phyloP scores from a whole-genome alignment of 441 rosid genomes.

The Cnidoscolus chayamansa region DNA sequence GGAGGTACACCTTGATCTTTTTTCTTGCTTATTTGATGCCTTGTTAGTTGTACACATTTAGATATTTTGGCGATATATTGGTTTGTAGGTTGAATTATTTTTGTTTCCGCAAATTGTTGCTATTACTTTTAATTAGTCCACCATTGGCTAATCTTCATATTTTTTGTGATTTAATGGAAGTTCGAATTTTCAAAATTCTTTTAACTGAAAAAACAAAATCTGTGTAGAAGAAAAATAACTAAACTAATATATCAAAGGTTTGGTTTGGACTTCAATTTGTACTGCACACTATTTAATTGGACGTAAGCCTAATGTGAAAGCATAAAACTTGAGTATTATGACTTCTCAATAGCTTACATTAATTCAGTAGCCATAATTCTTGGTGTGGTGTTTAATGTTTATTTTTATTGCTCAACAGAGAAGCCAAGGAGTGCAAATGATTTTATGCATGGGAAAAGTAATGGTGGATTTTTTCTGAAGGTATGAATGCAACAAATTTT shows the following conservation, averaged over 20 bases:
- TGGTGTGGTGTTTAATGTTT: slow-evolving; percentile 10
- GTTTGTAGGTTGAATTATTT: neutral
- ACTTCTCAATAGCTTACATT: neutral
- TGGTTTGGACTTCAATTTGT: neutral
- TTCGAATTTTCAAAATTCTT: neutral
- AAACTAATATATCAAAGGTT: neutral
- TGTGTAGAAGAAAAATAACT: neutral
- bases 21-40: slow-evolving; percentile 18
- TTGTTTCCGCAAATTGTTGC: neutral
- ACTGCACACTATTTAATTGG: neutral
- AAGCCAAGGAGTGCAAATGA: slow-evolving; percentile 52
- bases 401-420: slow-evolving; percentile 42
- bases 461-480: slow-evolving; percentile 69
- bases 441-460: slow-evolving; percentile 53
- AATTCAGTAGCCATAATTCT: too few species aligned
- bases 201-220: neutral
- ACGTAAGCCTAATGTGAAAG: neutral
- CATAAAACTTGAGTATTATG: neutral
- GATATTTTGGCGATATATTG: neutral
- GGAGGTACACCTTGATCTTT: slow-evolving; percentile 60
- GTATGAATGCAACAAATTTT: slow-evolving; percentile 34
- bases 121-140: neutral
- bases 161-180: slow-evolving; percentile 1
- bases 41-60: slow-evolving; percentile 3
- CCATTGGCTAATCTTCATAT: neutral